A percentile compares a stretch with the other conserved stretches of the same genome.
Evolutionary conservation across 768 basidiomycete genomes (phyloP).

Genomic region (Pholiota molesta): DNA sequence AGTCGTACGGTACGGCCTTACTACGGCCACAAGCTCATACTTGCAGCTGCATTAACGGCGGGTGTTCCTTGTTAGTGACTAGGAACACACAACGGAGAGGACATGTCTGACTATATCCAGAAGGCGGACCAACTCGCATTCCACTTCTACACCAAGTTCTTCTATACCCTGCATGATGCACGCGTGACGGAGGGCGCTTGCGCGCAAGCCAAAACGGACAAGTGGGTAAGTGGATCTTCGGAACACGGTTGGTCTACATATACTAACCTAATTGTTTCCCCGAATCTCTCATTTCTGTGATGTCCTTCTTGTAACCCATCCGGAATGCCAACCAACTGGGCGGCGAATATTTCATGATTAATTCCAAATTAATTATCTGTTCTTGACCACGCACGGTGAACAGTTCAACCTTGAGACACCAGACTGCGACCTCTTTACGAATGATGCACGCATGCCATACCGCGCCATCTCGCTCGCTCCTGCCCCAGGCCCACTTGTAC

Average conservation of each 20-base stretch:
- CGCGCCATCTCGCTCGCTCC: slow-evolving; percentile 53
- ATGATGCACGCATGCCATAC: slow-evolving; percentile 61
- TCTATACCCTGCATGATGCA: slow-evolving; percentile 73
- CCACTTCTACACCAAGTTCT: slow-evolving; percentile 82
- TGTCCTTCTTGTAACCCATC: neutral
- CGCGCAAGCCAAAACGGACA: too few relatives aligned
- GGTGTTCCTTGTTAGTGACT: neutral
- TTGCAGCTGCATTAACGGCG: neutral
- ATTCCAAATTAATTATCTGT: neutral
- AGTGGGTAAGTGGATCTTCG: slow-evolving; percentile 49
- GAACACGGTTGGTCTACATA: neutral
- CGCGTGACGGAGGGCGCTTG: slow-evolving; percentile 57
- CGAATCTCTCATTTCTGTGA: neutral
- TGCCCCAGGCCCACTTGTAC: slow-evolving; percentile 40
- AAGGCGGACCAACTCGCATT: slow-evolving; percentile 89
- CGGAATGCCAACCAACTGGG: neutral
- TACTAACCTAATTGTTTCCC: neutral
- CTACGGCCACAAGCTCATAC: neutral
- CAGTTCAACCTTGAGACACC: slow-evolving; percentile 86
- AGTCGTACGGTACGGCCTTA: neutral
- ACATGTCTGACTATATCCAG: slow-evolving; percentile 45
- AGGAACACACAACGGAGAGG: slow-evolving; percentile 6
- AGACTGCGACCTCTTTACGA: slow-evolving; percentile 69
- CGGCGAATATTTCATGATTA: neutral
- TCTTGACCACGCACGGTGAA: neutral